Base-by-base conservation (phyloP, 23 red algal genomes). In the Cyanidiococcus yangmingshanensis region DNA sequence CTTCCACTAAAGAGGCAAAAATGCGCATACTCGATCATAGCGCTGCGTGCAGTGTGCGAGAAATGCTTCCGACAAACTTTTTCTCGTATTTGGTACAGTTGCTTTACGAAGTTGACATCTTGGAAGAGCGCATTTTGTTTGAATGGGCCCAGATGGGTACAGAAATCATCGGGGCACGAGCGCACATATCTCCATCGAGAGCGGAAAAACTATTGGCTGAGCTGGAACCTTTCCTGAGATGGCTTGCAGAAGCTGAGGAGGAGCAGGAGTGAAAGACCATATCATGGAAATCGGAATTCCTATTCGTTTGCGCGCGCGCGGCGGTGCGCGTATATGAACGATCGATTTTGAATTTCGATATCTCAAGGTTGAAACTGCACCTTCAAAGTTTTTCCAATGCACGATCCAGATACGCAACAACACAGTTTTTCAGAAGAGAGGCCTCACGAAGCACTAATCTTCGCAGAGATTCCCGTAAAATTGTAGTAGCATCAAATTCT, bases 21-120 rank as follows among this genome's bases (percentile, higher is more conserved):
- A 25, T 25, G n/a, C 63, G 63, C 16, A 35, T 71, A 3, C 63
- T 71, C 7, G 63, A 71, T 71, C 7, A 7, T 29, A 35, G 21
- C 7, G 21, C 21, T 7, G 3, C n/a, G 27, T 71, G 7, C 63
- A 35, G 21, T 7, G 12, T 12, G 7, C 3, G 16, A 29, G 16
- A 71, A 7, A 12, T 3, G 21, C 16, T 35, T 7, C 63, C 32
- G 63, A 32, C 3, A 12, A 25, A 25, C 7, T 35, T 71, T 35
- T 71, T 71, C 27, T 71, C 63, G 27, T 71, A 71, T 35, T 3
- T 71, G 3, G 63, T 71, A 29, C 63, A 71, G 63, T 3, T 71
- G 63, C 63, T 71, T 7, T 71, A 71, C 32, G 63, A 71, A 25
- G 32, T 29, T 12, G 63, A 71, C 7, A 35, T 71, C 7, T 7